phyloP scores from a whole-genome alignment of 1,284 basidiomycete species.

The Somion occarium region DNA sequence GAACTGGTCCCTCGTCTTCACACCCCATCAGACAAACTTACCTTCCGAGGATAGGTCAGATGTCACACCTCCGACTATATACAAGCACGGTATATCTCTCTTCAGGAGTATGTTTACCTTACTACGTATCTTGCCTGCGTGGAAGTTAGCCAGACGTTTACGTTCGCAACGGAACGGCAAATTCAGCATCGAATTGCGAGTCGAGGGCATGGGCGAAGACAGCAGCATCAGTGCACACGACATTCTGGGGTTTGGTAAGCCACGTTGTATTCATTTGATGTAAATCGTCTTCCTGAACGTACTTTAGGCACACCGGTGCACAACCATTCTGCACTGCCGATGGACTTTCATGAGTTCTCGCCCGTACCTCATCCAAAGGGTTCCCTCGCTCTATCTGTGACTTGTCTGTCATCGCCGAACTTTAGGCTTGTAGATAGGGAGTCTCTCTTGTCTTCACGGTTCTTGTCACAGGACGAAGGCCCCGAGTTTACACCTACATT shows the following conservation, averaged over 20 bases:
- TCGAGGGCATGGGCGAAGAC: slow-evolving; percentile 33
- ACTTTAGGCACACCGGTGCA: slow-evolving; percentile 35
- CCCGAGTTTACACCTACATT: slow-evolving; percentile 62
- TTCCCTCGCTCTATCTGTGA: slow-evolving; percentile 51
- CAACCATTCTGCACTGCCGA: slow-evolving; percentile 39
- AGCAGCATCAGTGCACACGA: slow-evolving; percentile 20
- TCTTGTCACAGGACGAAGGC: slow-evolving; percentile 57
- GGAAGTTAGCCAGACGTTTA: slow-evolving; percentile 63
- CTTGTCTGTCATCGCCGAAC: slow-evolving; percentile 59
- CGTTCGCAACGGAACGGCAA: slow-evolving; percentile 42
- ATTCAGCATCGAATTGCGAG: slow-evolving; percentile 49
- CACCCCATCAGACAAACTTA: slow-evolving; percentile 26
- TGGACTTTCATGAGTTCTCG: slow-evolving; percentile 52
- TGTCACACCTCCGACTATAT: slow-evolving; percentile 67
- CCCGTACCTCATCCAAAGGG: slow-evolving; percentile 66
- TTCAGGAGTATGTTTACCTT: slow-evolving; percentile 73
- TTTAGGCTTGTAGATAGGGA: slow-evolving; percentile 74
- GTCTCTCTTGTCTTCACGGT: slow-evolving; percentile 65
- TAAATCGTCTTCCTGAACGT: slow-evolving; percentile 12
- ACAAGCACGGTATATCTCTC: slow-evolving; percentile 76
- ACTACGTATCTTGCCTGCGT: slow-evolving; percentile 65
- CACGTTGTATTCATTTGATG: slow-evolving; percentile 16
- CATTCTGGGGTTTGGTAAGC: slow-evolving; percentile 38
- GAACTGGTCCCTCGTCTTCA: slow-evolving; percentile 58
- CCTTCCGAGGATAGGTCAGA: slow-evolving; percentile 36